Conservation (phyloP, 306 rosid genomes). For the cucumber (Cucumis sativus) region Cucumber_9930_V3 NC_026658.2:3268501-3269000, state of each 20-base stretch:
- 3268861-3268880: constrained; percentile 65
- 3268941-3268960: constrained; percentile 91
- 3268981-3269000: constrained; percentile 48
- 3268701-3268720: constrained; percentile 36
- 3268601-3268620: not conserved
- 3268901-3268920: constrained; percentile 86
- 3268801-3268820: constrained; percentile 53
- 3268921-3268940: constrained; percentile 80
- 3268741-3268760: constrained; percentile 81
- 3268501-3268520: too few species aligned
- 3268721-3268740: constrained; percentile 65
- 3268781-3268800: constrained; percentile 74
- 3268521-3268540: not conserved
- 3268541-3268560: not conserved
- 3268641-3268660: constrained; percentile 36
- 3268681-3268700: constrained; percentile 69
- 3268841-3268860: constrained; percentile 82
- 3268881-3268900: constrained; percentile 67
- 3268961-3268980: constrained; percentile 43
- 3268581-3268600: not conserved
- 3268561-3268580: not conserved
- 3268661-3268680: constrained; percentile 89
- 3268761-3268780: constrained; percentile 88
- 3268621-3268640: constrained; percentile 6
- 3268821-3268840: constrained; percentile 73